Evolutionary conservation across 2,329 filamentous ascomycete species (phyloP), one percentile per base, ranked within the genome.

Genomic region (Fusarium irregulare): DNA sequence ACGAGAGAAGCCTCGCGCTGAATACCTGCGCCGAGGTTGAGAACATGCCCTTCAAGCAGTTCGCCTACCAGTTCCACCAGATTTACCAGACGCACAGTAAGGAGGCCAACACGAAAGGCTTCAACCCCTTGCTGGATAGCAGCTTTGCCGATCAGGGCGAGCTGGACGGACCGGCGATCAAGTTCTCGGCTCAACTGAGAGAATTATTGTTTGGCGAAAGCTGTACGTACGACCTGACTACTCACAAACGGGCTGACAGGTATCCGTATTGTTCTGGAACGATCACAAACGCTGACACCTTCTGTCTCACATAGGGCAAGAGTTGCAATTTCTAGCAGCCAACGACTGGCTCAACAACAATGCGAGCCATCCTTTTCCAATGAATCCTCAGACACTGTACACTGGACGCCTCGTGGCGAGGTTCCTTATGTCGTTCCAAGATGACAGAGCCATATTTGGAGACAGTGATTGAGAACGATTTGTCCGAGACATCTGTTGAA

Each of bases 11-110:
- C 9, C 80, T 82, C 32, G 85, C 84, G n/a, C 78, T 86, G 46
- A 77, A 78, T 9, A 77, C 84, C 30, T 86, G 83, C 77, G 76
- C 77, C 30, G 84, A 86, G 73, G 80, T 89, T 48, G 87, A 89
- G 74, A 87, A 87, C 69, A 79, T 88, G 79, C 87, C 87, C 1
- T 89, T 89, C 73, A 86, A 84, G 76, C 86, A 89, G 76, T 88
- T 89, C 72, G 85, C 85, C 6, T 87, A 86, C 67, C 86, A 88
- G 76, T 89, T 89, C 74, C 87, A 89, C 76, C 83, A 87, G 73
- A 81, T 87, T 59, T 89, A 87, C 72, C 86, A 88, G 79, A 88
- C 87, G 21, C 85, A 88, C 74, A 82, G 80, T 57, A 80, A 80
- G 68, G 85, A 87, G 66, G 80, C 80, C 6, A 81, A 82, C 45